A percentile compares a stretch with the other conserved stretches of the same genome.
Conservation (phyloP, 2,329 filamentous ascomycete genomes). For the Magnaporthiopsis poae region DNA sequence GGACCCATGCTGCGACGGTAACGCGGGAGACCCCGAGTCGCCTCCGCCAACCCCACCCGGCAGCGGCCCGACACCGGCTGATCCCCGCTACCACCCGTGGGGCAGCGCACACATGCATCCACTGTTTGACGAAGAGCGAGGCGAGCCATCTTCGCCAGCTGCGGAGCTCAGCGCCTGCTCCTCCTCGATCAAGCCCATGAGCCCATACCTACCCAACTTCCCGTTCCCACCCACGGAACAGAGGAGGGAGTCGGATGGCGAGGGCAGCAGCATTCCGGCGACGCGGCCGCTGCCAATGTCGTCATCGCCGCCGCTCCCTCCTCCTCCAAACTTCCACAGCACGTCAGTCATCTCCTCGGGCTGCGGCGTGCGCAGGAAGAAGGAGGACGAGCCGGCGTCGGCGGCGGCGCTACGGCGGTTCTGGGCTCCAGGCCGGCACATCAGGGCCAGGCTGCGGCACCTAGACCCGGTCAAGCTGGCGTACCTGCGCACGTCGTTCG, state of each 20-base stretch:
- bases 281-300: background rate
- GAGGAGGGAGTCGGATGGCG: background rate
- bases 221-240: background rate
- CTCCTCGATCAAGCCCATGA: background rate
- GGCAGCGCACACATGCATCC: background rate
- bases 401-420: constrained; percentile 5
- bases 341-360: constrained; percentile 1
- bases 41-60: constrained; percentile 15
- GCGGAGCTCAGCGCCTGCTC: background rate
- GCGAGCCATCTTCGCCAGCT: background rate
- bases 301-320: background rate
- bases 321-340: constrained; percentile 1
- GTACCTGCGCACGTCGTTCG: constrained; percentile 50
- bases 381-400: background rate
- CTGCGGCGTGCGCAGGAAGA: background rate
- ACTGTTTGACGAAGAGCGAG: constrained; percentile 1
- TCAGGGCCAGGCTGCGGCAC: constrained; percentile 26
- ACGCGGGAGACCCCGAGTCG: constrained; percentile 10
- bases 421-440: constrained; percentile 15
- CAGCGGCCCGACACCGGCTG: background rate
- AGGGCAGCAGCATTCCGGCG: too few species aligned
- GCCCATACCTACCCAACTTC: background rate
- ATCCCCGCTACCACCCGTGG: constrained; percentile 13
- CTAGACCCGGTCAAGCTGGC: constrained; percentile 51
- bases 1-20: constrained; percentile 15